These are phyloP conservation scores for Kodamaea nitidulidarum DNA, from an alignment of 805 yeast genomes.

Conservation along the genomic window DNA sequence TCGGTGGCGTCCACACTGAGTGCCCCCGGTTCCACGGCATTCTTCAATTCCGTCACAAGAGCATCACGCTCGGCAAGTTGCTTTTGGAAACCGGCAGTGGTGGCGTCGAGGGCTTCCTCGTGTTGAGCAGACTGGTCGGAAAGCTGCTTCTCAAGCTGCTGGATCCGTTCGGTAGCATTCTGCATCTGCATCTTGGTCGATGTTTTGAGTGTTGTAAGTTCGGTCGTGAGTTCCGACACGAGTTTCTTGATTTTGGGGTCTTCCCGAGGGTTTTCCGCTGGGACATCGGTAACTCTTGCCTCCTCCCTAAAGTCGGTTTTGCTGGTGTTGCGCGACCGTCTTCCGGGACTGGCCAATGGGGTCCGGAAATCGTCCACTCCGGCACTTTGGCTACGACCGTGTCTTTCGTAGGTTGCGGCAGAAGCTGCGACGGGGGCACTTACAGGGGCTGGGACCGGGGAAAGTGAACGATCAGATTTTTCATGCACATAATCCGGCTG, in stretches of 20 bases:
- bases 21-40: slow-evolving; percentile 22
- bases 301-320: neutral
- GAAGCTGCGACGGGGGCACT: no score
- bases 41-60: slow-evolving; percentile 30
- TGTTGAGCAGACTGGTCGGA: slow-evolving; percentile 17
- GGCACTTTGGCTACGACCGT: slow-evolving; percentile 35
- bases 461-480: no score
- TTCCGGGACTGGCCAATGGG: slow-evolving; percentile 20
- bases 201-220: slow-evolving; percentile 28
- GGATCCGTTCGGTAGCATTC: slow-evolving; percentile 54
- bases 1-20: slow-evolving; percentile 16
- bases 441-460: no score
- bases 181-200: slow-evolving; percentile 47
- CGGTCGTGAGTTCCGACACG: slow-evolving; percentile 30
- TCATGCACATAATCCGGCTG: no score
- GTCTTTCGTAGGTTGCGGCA: slow-evolving; percentile 19
- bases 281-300: no score
- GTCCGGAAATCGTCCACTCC: slow-evolving; percentile 28
- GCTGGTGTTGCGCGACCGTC: slow-evolving; percentile 3
- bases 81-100: slow-evolving; percentile 11
- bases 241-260: slow-evolving; percentile 22
- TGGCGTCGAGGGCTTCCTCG: slow-evolving; percentile 22
- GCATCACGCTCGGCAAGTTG: slow-evolving; percentile 29
- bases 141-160: slow-evolving; percentile 36
- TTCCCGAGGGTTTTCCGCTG: neutral